Percentiles rank a stretch among this genome's conserved stretches.
Conservation (phyloP, 305 asterid species). For the Fraxinus xanthoxyloides region DNA sequence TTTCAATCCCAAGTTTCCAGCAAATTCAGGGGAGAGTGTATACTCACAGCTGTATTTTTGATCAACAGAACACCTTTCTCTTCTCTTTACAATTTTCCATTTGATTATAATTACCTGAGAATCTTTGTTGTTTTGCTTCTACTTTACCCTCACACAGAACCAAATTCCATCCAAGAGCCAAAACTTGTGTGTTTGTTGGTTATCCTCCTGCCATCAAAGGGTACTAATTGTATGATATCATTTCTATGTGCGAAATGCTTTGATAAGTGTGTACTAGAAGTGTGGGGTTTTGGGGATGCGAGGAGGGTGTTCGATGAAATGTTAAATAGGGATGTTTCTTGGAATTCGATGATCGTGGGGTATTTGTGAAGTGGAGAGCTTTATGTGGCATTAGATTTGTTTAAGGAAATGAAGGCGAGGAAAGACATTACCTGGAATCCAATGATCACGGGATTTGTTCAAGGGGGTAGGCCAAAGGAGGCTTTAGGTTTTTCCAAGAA, state of each 20-base stretch:
- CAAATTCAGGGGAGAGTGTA: too few relatives aligned
- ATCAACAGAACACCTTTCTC: too few relatives aligned
- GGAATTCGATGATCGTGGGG: constrained; percentile 61
- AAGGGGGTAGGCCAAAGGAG: constrained; percentile 65
- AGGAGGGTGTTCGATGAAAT: constrained; percentile 68
- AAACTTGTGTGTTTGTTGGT: too few relatives aligned
- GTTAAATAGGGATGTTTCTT: constrained; percentile 56
- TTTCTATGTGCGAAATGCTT: constrained; percentile 56
- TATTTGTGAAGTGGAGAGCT: constrained; percentile 53
- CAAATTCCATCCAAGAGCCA: too few relatives aligned
- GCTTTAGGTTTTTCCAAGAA: constrained; percentile 56
- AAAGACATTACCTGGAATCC: constrained; percentile 72
- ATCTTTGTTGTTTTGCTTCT: too few relatives aligned
- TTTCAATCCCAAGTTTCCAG: too few relatives aligned
- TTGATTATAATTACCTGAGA: too few relatives aligned
- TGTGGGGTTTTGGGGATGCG: constrained; percentile 50
- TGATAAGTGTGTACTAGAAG: constrained; percentile 50
- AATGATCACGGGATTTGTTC: constrained; percentile 61
- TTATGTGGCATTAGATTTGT: constrained; percentile 46
- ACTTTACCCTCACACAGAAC: too few relatives aligned
- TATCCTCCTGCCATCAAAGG: too few relatives aligned
- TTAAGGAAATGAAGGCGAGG: constrained; percentile 49
- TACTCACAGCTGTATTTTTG: too few relatives aligned
- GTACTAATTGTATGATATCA: constrained; percentile 22
- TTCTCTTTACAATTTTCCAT: too few relatives aligned